Evolutionary conservation across 345 rosid species (phyloP).

Genomic region (Brassica cretica): DNA sequence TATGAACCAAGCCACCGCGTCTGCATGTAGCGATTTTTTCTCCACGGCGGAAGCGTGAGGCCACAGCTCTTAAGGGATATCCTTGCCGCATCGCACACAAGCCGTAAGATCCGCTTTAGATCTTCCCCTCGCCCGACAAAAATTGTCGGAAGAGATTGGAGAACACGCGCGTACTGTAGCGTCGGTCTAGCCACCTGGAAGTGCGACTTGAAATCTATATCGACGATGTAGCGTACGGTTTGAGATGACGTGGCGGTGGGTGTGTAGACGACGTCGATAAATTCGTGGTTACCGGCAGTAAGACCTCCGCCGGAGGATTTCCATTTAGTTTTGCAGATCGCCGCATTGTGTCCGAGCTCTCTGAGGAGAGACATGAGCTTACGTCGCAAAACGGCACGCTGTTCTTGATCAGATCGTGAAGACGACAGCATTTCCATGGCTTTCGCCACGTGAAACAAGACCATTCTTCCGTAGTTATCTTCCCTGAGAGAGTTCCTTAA

Average conservation of each 20-base stretch:
- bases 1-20: slow-evolving; percentile 83
- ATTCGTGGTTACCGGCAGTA: slow-evolving; percentile 71
- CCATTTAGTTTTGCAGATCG: slow-evolving; percentile 88
- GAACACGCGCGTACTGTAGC: slow-evolving; percentile 47
- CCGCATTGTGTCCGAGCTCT: slow-evolving; percentile 81
- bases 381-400: slow-evolving; percentile 42
- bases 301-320: slow-evolving; percentile 55
- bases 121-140: slow-evolving; percentile 64
- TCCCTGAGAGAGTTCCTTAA: slow-evolving; percentile 7
- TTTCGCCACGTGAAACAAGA: slow-evolving; percentile 45
- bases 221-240: slow-evolving; percentile 60
- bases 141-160: slow-evolving; percentile 54
- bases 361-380: slow-evolving; percentile 60
- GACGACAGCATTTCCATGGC: slow-evolving; percentile 52
- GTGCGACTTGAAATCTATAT: slow-evolving; percentile 69
- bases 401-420: slow-evolving; percentile 32
- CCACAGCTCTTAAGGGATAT: slow-evolving; percentile 60
- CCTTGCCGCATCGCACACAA: slow-evolving; percentile 62
- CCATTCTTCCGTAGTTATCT: slow-evolving; percentile 51
- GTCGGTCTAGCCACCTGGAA: slow-evolving; percentile 94
- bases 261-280: slow-evolving; percentile 65
- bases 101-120: slow-evolving; percentile 58
- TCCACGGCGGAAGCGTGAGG: slow-evolving; percentile 85
- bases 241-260: slow-evolving; percentile 1
- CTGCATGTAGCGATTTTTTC: slow-evolving; percentile 87